Evolutionary conservation across 495 filamentous ascomycete species (phyloP).

Genomic region (Annulohypoxylon stygium): DNA sequence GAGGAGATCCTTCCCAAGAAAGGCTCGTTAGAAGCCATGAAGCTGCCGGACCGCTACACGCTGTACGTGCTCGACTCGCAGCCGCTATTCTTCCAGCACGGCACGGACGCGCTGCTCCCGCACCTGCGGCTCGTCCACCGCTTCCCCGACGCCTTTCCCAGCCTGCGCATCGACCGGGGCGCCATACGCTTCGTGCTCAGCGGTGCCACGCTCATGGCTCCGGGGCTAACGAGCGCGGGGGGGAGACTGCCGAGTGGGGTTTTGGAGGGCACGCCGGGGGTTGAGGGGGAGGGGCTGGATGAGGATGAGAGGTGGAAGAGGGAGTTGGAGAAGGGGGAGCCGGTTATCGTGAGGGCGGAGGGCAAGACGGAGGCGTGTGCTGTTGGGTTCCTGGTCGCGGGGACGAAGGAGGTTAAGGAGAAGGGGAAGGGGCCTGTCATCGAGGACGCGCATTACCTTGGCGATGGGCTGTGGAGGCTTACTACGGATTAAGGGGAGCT

Average conservation of each 20-base stretch:
- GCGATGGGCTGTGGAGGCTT: conserved; percentile 93
- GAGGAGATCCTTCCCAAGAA: conserved; percentile 98
- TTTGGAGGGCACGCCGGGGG: conserved; percentile 52
- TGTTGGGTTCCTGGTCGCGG: conserved; percentile 85
- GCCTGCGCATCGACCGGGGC: conserved; percentile 85
- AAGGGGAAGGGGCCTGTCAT: conserved; percentile 93
- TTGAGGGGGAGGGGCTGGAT: conserved; percentile 59
- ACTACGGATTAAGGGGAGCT: conserved; percentile 68
- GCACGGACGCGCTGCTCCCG: conserved; percentile 77
- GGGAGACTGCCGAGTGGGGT: conserved; percentile 76
- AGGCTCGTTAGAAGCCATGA: conserved; percentile 88
- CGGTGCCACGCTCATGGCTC: conserved; percentile 95
- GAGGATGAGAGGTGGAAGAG: conserved; percentile 64
- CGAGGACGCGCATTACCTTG: conserved; percentile 92
- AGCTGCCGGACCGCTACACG: conserved; percentile 88
- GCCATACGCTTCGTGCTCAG: conserved; percentile 96
- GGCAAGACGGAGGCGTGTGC: conserved; percentile 93
- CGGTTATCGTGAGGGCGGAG: conserved; percentile 91
- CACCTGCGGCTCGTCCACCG: conserved; percentile 83
- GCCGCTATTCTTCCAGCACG: conserved; percentile 92
- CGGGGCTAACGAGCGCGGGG: conserved; percentile 85
- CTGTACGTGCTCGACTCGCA: conserved; percentile 83
- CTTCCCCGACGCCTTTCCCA: conserved; percentile 74
- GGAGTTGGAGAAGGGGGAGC: conserved; percentile 78
- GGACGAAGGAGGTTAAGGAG: conserved; percentile 91